phyloP scores from a whole-genome alignment of 805 yeast species.

The Metschnikowia cerradonensis region DNA sequence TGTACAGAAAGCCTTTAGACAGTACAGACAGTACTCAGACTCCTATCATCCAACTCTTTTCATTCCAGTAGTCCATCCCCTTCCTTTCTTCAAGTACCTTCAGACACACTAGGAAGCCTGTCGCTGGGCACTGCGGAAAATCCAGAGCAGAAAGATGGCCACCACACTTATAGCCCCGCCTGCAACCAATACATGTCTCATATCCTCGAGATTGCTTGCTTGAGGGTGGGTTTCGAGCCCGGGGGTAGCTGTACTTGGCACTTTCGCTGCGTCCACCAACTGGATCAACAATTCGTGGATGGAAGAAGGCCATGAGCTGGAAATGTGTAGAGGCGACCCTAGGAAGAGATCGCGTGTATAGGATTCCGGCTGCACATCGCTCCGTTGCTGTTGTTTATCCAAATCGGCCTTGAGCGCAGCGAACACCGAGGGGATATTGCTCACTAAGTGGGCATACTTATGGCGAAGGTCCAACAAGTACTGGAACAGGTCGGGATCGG shows the following conservation, averaged over 20 bases:
- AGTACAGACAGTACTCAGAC: no score
- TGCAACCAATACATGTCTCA: slow-evolving; percentile 55
- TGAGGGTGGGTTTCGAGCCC: slow-evolving; percentile 63
- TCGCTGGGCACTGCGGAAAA: slow-evolving; percentile 41
- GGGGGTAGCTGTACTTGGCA: slow-evolving; percentile 75
- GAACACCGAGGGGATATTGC: slow-evolving; percentile 72
- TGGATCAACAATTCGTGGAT: slow-evolving; percentile 80
- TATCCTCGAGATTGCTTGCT: slow-evolving; percentile 45
- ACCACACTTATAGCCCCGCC: slow-evolving; percentile 69
- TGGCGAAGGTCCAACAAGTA: slow-evolving; percentile 68
- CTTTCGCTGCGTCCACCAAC: slow-evolving; percentile 80
- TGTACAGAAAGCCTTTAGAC: no score
- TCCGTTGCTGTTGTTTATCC: slow-evolving; percentile 92
- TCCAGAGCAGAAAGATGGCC: slow-evolving; percentile 59
- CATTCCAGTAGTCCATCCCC: no score
- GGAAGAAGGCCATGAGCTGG: slow-evolving; percentile 86
- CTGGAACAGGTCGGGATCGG: slow-evolving; percentile 93
- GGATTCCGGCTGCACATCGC: slow-evolving; percentile 81
- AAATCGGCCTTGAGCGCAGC: slow-evolving; percentile 94
- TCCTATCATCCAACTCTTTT: no score
- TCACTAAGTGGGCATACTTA: slow-evolving; percentile 53
- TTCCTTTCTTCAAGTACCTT: no score
- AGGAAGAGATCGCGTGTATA: slow-evolving; percentile 64
- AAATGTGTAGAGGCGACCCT: slow-evolving; percentile 84
- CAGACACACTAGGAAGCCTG: not conserved